A percentile compares a stretch with the other conserved stretches of the same genome.
These are phyloP conservation scores for Metschnikowia arizonensis DNA, from an alignment of 805 yeast species.

Conservation along the genomic window DNA sequence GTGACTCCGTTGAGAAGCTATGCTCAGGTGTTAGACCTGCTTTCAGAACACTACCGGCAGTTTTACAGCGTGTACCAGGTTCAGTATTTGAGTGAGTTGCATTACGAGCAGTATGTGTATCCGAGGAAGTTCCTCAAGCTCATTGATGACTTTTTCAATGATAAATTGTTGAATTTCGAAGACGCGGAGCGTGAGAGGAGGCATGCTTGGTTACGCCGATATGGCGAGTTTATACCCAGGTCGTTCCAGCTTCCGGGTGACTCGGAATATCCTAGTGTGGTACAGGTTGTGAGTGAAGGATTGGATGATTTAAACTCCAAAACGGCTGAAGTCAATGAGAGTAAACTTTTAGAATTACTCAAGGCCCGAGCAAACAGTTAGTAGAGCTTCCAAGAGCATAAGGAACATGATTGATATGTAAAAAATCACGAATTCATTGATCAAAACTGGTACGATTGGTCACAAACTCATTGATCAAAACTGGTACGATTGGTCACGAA, in stretches of 20 bases:
- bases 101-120: slow-evolving; percentile 37
- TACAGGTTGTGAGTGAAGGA: slow-evolving; percentile 42
- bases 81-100: slow-evolving; percentile 35
- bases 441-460: too few relatives aligned
- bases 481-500: too few relatives aligned
- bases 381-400: too few relatives aligned
- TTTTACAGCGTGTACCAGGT: slow-evolving; percentile 31
- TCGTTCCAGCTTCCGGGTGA: slow-evolving; percentile 39
- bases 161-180: slow-evolving; percentile 29
- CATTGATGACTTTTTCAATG: slow-evolving; percentile 33
- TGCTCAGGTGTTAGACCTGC: slow-evolving; percentile 26
- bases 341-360: slow-evolving; percentile 11
- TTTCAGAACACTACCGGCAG: slow-evolving; percentile 34
- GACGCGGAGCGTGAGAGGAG: slow-evolving; percentile 33
- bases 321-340: slow-evolving; percentile 10
- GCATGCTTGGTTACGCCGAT: slow-evolving; percentile 33
- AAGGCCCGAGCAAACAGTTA: not conserved
- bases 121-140: slow-evolving; percentile 32
- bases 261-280: slow-evolving; percentile 31
- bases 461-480: too few relatives aligned
- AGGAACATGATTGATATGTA: too few relatives aligned
- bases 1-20: slow-evolving; percentile 17
- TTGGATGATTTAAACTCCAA: slow-evolving; percentile 23
- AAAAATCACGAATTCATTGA: too few relatives aligned
- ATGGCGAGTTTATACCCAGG: slow-evolving; percentile 40